Base-by-base conservation (phyloP, 2,329 filamentous ascomycete genomes). In the Metarhizium sp. region DNA sequence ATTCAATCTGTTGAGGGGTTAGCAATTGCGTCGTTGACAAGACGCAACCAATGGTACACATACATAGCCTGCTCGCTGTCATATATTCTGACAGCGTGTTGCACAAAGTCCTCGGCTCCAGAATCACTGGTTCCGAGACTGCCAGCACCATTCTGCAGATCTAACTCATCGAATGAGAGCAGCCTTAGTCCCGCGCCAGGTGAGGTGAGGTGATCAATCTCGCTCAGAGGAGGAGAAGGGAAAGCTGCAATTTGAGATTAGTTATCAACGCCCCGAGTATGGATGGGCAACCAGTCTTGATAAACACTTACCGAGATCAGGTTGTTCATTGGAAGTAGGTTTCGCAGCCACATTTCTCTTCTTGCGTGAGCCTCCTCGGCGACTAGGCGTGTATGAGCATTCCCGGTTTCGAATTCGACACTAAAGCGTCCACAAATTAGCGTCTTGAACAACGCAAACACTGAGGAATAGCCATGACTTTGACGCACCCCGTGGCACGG, bases 311-410 rank as follows among this genome's bases (percentile, higher is more conserved):
- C 45, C 45, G 13, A 48, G 25, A 48, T 30, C 45, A 30, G 45
- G 45, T 11, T 48, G 20, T 20, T 51, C 49, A 16, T 36, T 29
- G n/a, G n/a, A 18, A 30, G 49, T 51, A 38, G 20, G 32, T 20
- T 51, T 51, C 13, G 46, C 29, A 29, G 45, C 16, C 25, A 48
- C 10, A n/a, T 16, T 48, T 25, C 13, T 38, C 16, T 40, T 40
- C 20, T 36, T 50, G 2, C 52, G 52, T 29, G 52, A 47, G 5
- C 52, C 52, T 25, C 52, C 52, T 2, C 52, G 52, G 18, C 29
- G 46, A 43, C 52, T 54, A 14, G 52, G 30, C 52, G 48, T 48
- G 46, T 54, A 54, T 29, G 45, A 50, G 16, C 52, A 54, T 32
- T 54, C 52, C 16, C 46, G 45, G 14, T 43, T 48, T 11, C 52